A percentile compares a stretch with the other conserved stretches of the same genome.
phyloP scores from a whole-genome alignment of 371 early-diverging fungal genomes.

The Parasitella parasitica region DNA sequence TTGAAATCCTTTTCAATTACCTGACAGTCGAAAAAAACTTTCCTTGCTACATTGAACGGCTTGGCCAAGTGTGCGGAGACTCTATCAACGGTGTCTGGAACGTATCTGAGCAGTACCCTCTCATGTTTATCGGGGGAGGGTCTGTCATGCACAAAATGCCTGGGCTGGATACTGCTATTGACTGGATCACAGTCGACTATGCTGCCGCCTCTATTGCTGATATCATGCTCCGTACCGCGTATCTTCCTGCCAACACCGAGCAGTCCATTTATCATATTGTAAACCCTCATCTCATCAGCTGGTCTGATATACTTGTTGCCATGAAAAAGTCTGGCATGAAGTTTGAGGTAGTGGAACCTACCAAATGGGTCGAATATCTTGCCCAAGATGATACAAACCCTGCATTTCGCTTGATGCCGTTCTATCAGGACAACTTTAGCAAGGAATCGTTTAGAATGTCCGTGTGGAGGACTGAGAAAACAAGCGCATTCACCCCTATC shows the following conservation, averaged over 20 bases:
- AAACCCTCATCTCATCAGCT: conserved; percentile 22
- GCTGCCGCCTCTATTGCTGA: conserved; percentile 32
- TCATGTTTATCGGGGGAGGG: conserved; percentile 42
- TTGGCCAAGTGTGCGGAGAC: conserved; percentile 50
- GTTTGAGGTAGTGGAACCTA: too few relatives aligned
- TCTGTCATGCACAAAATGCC: conserved; percentile 32
- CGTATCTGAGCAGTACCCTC: conserved; percentile 36
- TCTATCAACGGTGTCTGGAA: conserved; percentile 46
- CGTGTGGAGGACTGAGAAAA: conserved; percentile 24
- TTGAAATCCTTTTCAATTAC: conserved; percentile 32
- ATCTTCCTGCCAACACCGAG: not conserved
- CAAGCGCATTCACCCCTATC: not conserved
- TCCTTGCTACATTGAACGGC: conserved; percentile 35
- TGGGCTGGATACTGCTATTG: conserved; percentile 17
- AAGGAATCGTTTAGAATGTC: too few relatives aligned
- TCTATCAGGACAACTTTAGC: too few relatives aligned
- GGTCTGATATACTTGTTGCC: conserved; percentile 24
- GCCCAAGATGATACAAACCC: too few relatives aligned
- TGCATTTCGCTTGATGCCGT: too few relatives aligned
- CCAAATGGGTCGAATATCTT: too few relatives aligned
- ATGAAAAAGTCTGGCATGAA: conserved; percentile 22
- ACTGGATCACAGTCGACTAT: conserved; percentile 42
- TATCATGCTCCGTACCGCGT: conserved; percentile 26
- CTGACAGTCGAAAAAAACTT: conserved; percentile 33
- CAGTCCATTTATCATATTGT: conserved; percentile 39